Conservation (phyloP, 345 rosid genomes). For the Linum lewisii region DNA sequence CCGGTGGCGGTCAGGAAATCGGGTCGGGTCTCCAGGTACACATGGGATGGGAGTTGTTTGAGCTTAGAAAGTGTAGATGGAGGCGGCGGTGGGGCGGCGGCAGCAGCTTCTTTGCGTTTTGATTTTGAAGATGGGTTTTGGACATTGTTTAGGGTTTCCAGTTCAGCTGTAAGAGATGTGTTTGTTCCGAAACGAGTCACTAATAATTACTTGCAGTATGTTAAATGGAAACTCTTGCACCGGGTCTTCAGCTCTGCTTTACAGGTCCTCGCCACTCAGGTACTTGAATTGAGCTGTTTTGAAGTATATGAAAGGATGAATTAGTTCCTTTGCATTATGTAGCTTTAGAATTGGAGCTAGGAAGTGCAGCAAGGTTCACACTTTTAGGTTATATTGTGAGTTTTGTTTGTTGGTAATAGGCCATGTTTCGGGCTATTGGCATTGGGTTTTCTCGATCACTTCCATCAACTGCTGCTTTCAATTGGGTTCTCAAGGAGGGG, state of each 20-base stretch:
- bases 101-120: conserved; percentile 22
- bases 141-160: conserved; percentile 27
- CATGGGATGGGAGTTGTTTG: conserved; percentile 46
- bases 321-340: no score
- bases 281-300: conserved; percentile 10
- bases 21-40: conserved; percentile 49
- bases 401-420: conserved; percentile 28
- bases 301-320: no score
- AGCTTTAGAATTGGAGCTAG: no score
- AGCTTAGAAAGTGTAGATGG: conserved; percentile 34
- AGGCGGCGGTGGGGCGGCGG: conserved; percentile 15
- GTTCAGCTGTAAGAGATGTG: conserved; percentile 44
- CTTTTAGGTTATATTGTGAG: no score
- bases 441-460: conserved; percentile 75
- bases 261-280: conserved; percentile 97
- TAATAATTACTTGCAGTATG: conserved; percentile 50
- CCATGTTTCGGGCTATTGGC: conserved; percentile 88
- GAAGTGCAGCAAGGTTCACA: no score
- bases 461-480: conserved; percentile 82
- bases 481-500: conserved; percentile 89
- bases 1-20: conserved; percentile 41
- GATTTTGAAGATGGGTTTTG: conserved; percentile 32
- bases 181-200: conserved; percentile 69
- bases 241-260: conserved; percentile 85
- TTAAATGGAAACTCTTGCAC: conserved; percentile 87